phyloP scores from a whole-genome alignment of 2,329 filamentous ascomycete genomes.

The Fusarium newnesense region DNA sequence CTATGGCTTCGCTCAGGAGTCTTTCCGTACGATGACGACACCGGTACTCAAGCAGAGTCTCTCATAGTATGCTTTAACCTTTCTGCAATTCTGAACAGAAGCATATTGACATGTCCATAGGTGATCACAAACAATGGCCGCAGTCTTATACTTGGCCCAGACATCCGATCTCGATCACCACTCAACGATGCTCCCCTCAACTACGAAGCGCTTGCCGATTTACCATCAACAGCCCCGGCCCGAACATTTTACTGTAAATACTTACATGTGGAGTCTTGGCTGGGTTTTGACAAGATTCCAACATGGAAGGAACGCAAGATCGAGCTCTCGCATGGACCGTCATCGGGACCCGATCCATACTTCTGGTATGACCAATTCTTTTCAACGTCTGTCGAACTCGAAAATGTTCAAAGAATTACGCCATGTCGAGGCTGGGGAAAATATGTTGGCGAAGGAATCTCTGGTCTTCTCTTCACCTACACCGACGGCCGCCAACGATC shows the following conservation, averaged over 20 bases:
- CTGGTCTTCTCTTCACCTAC: background rate
- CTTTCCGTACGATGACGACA: background rate
- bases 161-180: background rate
- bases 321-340: background rate
- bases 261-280: accelerated
- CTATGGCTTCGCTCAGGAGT: background rate
- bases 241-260: background rate
- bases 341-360: background rate
- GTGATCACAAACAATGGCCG: background rate
- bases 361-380: too few species aligned
- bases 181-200: background rate
- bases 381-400: background rate
- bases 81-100: accelerated
- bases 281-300: background rate
- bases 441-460: accelerated
- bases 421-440: background rate
- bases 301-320: background rate
- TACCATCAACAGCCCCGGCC: background rate
- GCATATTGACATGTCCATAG: background rate
- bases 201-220: background rate
- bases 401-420: background rate
- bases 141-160: background rate
- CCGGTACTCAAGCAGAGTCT: background rate
- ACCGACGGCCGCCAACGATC: background rate
- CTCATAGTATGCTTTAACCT: background rate